Evolutionary conservation across 164 flowering plant species (phyloP), one percentile per base, ranked within the genome.

Genomic region (Magnolia changhungtana): DNA sequence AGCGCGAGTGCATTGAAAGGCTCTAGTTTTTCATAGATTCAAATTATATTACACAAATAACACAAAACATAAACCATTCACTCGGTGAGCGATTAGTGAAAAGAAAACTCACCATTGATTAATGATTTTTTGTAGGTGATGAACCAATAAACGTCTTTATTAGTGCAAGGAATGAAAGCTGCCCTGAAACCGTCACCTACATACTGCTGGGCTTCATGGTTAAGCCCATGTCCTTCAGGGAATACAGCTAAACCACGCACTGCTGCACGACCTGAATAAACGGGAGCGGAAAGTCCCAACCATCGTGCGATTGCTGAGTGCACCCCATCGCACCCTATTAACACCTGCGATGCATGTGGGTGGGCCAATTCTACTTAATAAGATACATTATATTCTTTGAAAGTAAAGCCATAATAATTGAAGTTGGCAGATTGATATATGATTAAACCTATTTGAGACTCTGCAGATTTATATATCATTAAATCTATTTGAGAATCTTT

Each of bases 281-380:
- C 80, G 0, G 88, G 85, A 1, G 72, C 81, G 0, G 24, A 2
- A 0, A 90, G 83, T 7, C 88, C 89, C 29, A 90, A 74, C 88
- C 88, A 86, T 2, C 45, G 80, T 18, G 89, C 88, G 72, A 90
- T 88, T 23, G 72, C 70, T 1, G 93, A 90, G 85, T 87, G 84
- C 45, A 85, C 85, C 51, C 91, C 91, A 59, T 90, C 91, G 58
- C 90, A 88, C 31, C 93, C 93, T 10, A 88, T 83, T 76, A 90
- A 37, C 31, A 83, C 81, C 90, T 86, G 69, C 58, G 21, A 16
- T 31, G 8, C 63, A 13, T 14, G 63, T 13, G n/a, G 7, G 65
- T n/a, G 6, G 1, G n/a, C 2, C 37, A 49, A 31, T 14, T 37
- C 29, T 14, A 74, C 18, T 24, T 18, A 23, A 20, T 1, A 21